Evolutionary conservation across 2,329 filamentous ascomycete species (phyloP).

Genomic region (Penicillium hesseltinei): DNA sequence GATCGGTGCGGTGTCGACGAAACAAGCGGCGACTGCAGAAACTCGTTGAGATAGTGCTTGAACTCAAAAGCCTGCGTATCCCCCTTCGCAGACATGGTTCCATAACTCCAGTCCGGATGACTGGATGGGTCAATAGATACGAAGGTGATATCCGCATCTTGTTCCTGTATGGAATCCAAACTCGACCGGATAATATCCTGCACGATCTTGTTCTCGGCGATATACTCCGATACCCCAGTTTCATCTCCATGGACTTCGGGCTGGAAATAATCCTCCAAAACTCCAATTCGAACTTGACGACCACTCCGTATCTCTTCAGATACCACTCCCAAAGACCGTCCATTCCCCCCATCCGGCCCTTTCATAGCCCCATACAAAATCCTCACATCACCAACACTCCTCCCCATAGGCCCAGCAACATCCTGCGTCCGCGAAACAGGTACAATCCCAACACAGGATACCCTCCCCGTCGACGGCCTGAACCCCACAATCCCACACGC

Average conservation of each 20-base stretch:
- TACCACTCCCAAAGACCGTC: background rate
- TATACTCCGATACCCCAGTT: conserved; percentile 15
- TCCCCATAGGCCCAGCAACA: conserved; percentile 54
- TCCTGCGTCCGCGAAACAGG: conserved; percentile 60
- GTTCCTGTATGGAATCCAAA: conserved; percentile 30
- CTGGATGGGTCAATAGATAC: conserved; percentile 53
- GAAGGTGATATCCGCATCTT: conserved; percentile 24
- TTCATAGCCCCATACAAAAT: conserved; percentile 30
- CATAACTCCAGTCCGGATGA: conserved; percentile 16
- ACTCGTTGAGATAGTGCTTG: conserved; percentile 54
- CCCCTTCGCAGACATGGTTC: conserved; percentile 41
- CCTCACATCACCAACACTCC: conserved; percentile 37
- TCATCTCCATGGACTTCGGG: conserved; percentile 12
- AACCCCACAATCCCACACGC: conserved; percentile 61
- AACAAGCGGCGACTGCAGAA: conserved; percentile 47
- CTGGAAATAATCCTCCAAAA: conserved; percentile 60
- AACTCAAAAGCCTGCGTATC: conserved; percentile 65
- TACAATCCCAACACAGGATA: conserved; percentile 53
- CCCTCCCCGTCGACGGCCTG: conserved; percentile 55
- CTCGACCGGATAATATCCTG: conserved; percentile 52
- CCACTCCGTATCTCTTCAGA: background rate
- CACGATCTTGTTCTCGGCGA: conserved; percentile 56
- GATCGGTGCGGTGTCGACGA: conserved; percentile 29
- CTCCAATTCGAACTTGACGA: conserved; percentile 41
- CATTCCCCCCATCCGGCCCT: background rate